Evolutionary conservation across 2,329 filamentous ascomycete genomes (phyloP), one percentile per base, ranked within the genome.

Genomic region (Cordyceps tenuipes): DNA sequence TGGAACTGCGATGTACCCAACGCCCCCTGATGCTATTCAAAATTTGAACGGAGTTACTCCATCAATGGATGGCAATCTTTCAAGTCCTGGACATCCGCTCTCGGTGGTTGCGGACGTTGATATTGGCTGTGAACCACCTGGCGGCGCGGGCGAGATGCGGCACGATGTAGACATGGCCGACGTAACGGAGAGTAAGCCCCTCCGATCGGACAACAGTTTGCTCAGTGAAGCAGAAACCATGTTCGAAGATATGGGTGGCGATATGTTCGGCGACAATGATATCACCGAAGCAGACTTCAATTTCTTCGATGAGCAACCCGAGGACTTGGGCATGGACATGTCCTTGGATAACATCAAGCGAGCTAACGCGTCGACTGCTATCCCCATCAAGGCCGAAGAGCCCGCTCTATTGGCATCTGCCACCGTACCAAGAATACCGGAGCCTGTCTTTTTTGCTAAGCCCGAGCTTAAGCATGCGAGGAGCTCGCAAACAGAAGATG

Each of bases 221-320:
- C 75, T 79, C 5, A 70, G 72, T 36, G 80, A 80, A 26, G 75
- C 79, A 9, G 82, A 83, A 34, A 79, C 87, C 65, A 75, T 90
- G 5, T 89, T 90, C 67, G 86, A 81, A 21, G 87, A 89, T 59
- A 78, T 89, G 64, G 85, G 85, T 13, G 82, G 81, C 9, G 86
- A 90, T 64, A 82, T 87, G 65, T 90, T 90, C 71, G 85, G 81
- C n/a, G 82, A 85, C n/a, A 81, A 84, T 63, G 83, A 85, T 64
- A 79, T 93, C n/a, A 91, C 87, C 1, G 90, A 94, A 65, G 89
- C 85, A 6, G 90, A 94, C 68, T 93, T 93, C 69, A 90, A 83
- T 69, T 93, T 92, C 71, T 93, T 93, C 65, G 89, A 93, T 66
- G 85, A 88, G 62, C 74, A 80, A 29, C 77, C 80, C 3, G 76